Conservation (phyloP, 2,329 filamentous ascomycete species). For the Pseudogymnoascus sp. region DNA sequence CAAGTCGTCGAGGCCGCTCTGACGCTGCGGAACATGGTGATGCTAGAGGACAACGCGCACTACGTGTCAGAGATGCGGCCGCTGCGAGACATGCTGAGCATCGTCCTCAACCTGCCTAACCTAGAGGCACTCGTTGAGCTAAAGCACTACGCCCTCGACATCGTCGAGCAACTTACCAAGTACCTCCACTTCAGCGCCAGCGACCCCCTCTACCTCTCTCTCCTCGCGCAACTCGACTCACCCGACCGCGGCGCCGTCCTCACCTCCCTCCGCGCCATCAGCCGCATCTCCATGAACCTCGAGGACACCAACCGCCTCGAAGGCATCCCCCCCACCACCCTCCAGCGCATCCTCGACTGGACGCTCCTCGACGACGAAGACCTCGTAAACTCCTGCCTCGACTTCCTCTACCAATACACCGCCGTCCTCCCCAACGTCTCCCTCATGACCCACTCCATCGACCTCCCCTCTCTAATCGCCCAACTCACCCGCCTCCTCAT, state of each 20-base stretch:
- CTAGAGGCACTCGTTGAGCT: constrained; percentile 69
- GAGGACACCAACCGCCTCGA: constrained; percentile 70
- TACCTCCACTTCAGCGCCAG: constrained; percentile 64
- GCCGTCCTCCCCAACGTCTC: constrained; percentile 79
- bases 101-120: constrained; percentile 69
- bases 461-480: constrained; percentile 60
- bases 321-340: constrained; percentile 54
- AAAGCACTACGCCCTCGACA: constrained; percentile 85
- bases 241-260: constrained; percentile 76
- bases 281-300: constrained; percentile 80
- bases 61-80: constrained; percentile 70
- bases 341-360: constrained; percentile 66
- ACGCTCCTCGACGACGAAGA: constrained; percentile 83
- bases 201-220: constrained; percentile 70
- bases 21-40: constrained; percentile 93
- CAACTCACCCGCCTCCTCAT: constrained; percentile 74
- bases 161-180: constrained; percentile 81
- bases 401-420: constrained; percentile 95
- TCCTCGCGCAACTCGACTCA: constrained; percentile 57
- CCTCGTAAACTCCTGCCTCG: constrained; percentile 75
- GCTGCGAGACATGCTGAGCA: constrained; percentile 73
- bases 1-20: constrained; percentile 79
- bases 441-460: constrained; percentile 53
- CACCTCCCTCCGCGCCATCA: constrained; percentile 71
- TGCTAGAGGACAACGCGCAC: constrained; percentile 77